Evolutionary conservation across 345 rosid species (phyloP), one percentile per base, ranked within the genome.

Genomic region (Tarenaya hassleriana): DNA sequence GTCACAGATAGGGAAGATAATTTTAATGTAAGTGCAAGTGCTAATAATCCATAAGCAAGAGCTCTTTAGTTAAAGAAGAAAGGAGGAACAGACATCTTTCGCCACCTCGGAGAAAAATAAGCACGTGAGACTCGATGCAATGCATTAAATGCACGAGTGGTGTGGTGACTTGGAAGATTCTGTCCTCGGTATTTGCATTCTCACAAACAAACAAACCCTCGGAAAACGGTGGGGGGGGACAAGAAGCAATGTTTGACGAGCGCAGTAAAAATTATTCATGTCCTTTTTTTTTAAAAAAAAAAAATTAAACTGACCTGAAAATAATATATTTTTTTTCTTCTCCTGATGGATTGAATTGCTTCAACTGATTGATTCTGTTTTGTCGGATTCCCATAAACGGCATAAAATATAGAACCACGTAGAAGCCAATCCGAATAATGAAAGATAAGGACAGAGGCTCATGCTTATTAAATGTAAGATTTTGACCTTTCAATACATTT

Each of bases 81-180:
- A 58, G 64, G 52, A 73, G 67, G 73, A 75, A 83, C 91, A 83
- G 82, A 80, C 91, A 83, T 83, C 90, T 83, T 79, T 62, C 75
- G 41, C 74, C 64, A 67, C 62, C 63, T 45, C 65, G 63, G 79
- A 61, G 67, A 58, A 70, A 69, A 66, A 61, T 49, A 67, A 67
- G 67, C 76, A 68, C 72, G 80, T 69, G 67, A 72, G 57, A 70
- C 64, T 61, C 84, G 56, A 80, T 75, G 80, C 73, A 64, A 31
- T 58, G 58, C 79, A 73, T 64, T 83, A 59, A 78, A 76, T 77
- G 80, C 70, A 64, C 66, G 56, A 16, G n/a, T n/a, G n/a, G n/a
- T 7, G 40, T 63, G 77, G 67, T 74, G 80, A 75, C 75, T 63
- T 75, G 80, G 84, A 78, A 77, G 83, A 82, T 82, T 82, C 84